phyloP scores from a whole-genome alignment of 1,139 yeast genomes.

The Blastobotrys capitulatus region DNA sequence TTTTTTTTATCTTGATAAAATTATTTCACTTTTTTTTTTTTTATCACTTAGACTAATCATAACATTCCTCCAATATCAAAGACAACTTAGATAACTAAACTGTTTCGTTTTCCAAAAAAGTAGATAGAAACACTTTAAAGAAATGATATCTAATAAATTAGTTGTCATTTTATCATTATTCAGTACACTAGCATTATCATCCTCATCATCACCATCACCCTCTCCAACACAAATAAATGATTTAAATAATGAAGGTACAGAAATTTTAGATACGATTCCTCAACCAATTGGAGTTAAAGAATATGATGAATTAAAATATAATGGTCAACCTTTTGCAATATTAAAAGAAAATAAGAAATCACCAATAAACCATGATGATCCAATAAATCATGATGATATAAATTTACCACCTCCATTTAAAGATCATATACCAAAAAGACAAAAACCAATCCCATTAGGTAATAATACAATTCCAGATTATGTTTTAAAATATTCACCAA shows the following conservation, averaged over 20 bases:
- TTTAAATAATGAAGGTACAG: neutral
- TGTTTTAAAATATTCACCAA: conserved; percentile 66
- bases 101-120: no score
- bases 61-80: no score
- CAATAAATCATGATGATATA: no score
- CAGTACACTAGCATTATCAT: neutral
- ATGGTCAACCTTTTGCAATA: neutral
- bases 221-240: no score
- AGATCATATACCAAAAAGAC: neutral
- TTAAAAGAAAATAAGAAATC: neutral
- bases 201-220: no score
- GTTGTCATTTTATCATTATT: neutral
- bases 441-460: neutral
- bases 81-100: no score
- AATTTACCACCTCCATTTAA: neutral
- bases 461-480: conserved; percentile 54
- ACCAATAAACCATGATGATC: no score
- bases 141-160: no score
- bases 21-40: no score
- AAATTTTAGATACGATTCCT: neutral
- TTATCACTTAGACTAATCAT: no score
- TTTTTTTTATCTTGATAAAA: no score
- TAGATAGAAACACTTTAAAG: no score
- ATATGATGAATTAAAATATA: neutral
- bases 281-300: neutral